Conservation (phyloP, 2,329 filamentous ascomycete genomes). For the Botrytis paeoniae region DNA sequence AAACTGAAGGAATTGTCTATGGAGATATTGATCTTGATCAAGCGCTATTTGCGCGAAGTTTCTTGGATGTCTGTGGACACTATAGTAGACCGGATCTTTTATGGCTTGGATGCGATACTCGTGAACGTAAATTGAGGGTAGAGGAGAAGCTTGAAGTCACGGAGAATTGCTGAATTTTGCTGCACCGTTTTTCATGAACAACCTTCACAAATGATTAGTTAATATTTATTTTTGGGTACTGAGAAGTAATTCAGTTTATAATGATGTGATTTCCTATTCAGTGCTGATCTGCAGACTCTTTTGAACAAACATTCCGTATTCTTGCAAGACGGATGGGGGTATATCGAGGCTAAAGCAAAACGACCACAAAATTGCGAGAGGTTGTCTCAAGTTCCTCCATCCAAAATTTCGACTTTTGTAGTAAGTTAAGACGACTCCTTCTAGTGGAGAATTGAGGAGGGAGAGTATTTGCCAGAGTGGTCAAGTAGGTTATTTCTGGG, state of each 20-base stretch:
- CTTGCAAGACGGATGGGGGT: not conserved
- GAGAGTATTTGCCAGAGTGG: no score
- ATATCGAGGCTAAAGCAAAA: not conserved
- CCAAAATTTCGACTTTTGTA: no score
- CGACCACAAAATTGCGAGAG: not conserved
- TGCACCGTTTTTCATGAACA: not conserved
- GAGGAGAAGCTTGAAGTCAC: not conserved
- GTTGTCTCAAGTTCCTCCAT: no score
- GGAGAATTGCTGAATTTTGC: not conserved
- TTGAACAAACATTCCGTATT: not conserved
- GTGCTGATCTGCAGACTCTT: not conserved
- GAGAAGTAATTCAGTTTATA: not conserved
- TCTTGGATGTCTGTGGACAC: slow-evolving; percentile 11
- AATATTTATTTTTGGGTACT: not conserved
- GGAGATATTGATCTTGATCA: slow-evolving; percentile 14
- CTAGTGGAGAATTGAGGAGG: no score
- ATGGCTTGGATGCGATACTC: slow-evolving; percentile 13
- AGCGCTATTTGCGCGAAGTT: slow-evolving; percentile 12
- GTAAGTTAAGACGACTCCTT: no score
- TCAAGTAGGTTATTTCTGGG: not conserved
- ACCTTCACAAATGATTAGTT: no score
- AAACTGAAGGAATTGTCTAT: slow-evolving; percentile 2
- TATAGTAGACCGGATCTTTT: slow-evolving; percentile 9
- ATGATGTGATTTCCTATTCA: not conserved
- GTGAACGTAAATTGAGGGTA: not conserved